Evolutionary conservation across 306 rosid genomes (phyloP).

Genomic region (Cicer cuneatum): DNA sequence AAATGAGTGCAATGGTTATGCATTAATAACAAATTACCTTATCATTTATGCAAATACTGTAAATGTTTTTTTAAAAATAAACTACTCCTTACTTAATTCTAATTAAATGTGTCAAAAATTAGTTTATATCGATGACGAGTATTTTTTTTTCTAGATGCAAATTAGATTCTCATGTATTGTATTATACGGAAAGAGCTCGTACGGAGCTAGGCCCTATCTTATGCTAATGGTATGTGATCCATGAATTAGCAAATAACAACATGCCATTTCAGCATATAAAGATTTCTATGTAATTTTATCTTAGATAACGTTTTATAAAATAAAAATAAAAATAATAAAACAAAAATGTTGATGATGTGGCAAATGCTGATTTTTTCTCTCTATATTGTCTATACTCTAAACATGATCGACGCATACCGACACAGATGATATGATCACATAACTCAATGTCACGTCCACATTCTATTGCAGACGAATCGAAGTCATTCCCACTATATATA

Average conservation of each 20-base stretch:
- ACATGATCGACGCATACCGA: background rate
- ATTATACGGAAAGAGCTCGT: constrained; percentile 5
- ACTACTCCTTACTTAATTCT: no score
- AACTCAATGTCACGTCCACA: constrained; percentile 30
- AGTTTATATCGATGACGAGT: no score
- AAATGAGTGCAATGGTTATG: no score
- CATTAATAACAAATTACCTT: no score
- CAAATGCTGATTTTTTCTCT: background rate
- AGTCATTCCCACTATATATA: constrained; percentile 24
- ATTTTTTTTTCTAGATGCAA: background rate
- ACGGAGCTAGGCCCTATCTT: constrained; percentile 1
- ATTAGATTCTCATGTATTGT: constrained; percentile 7
- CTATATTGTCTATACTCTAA: background rate
- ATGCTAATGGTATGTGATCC: constrained; percentile 25
- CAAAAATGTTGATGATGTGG: background rate
- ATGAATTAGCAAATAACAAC: constrained; percentile 43
- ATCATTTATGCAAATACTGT: no score
- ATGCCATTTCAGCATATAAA: constrained; percentile 47
- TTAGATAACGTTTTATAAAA: background rate
- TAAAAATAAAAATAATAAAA: background rate
- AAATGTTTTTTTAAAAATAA: no score
- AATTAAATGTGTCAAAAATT: no score
- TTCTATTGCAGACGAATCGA: background rate
- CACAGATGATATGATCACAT: background rate
- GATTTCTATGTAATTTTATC: constrained; percentile 42